Conservation (phyloP, 2,329 filamentous ascomycete genomes). For the Neocucurbitaria cava region DNA sequence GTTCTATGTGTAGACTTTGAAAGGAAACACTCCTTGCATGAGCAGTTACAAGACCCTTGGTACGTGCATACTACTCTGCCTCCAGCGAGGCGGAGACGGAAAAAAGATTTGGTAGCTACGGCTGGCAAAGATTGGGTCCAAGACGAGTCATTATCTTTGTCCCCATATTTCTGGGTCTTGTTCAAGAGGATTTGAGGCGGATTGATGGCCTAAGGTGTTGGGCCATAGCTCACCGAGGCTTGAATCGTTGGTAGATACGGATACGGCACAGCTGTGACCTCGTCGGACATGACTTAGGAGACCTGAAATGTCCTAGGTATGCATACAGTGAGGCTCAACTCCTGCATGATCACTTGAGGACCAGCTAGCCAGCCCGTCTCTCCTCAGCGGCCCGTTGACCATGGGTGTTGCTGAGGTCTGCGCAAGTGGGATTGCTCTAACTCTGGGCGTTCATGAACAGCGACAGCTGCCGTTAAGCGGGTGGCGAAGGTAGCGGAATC, state of each 20-base stretch:
- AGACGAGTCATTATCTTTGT: constrained; percentile 23
- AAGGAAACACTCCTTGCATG: constrained; percentile 29
- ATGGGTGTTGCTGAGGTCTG: constrained; percentile 1
- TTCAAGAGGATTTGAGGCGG: constrained; percentile 28
- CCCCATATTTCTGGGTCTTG: constrained; percentile 18
- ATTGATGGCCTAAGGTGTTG: constrained; percentile 28
- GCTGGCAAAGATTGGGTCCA: constrained; percentile 31
- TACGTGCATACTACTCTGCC: constrained; percentile 14
- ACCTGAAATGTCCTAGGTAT: constrained; percentile 24
- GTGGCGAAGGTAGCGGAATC: constrained; percentile 28
- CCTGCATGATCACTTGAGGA: constrained; percentile 18
- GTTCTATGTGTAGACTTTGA: constrained; percentile 26
- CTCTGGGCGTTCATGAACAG: constrained; percentile 4
- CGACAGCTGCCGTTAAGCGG: constrained; percentile 12
- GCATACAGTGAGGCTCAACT: constrained; percentile 21
- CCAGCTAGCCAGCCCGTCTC: constrained; percentile 18
- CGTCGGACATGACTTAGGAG: constrained; percentile 22
- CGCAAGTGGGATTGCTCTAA: constrained; percentile 6
- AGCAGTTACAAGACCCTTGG: constrained; percentile 16
- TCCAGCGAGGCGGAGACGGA: constrained; percentile 26
- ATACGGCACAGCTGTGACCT: constrained; percentile 29
- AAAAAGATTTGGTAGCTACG: constrained; percentile 6
- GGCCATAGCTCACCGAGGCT: constrained; percentile 31
- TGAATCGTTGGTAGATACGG: constrained; percentile 28
- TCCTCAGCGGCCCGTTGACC: constrained; percentile 17